Evolutionary conservation across 2,329 filamentous ascomycete genomes (phyloP).

Genomic region (Amylocarpus encephaloides): DNA sequence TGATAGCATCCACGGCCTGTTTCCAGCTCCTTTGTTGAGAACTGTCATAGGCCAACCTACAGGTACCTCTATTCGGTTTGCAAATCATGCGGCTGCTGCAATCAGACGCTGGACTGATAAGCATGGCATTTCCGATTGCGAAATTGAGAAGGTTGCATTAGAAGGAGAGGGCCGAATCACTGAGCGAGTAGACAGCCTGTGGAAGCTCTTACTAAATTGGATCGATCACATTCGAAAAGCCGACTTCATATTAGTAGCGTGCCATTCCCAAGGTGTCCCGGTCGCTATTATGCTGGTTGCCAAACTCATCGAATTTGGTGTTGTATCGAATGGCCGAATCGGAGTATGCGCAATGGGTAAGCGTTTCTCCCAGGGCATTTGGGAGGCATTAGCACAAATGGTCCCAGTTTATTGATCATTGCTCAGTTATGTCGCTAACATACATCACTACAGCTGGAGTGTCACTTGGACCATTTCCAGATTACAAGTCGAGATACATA

Average conservation of each 20-base stretch:
- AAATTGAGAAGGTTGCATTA: slow-evolving; percentile 88
- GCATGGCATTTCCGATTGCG: slow-evolving; percentile 65
- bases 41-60: slow-evolving; percentile 91
- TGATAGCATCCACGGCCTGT: slow-evolving; percentile 78
- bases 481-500: slow-evolving; percentile 84
- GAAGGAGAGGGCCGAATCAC: slow-evolving; percentile 91
- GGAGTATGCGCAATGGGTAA: slow-evolving; percentile 74
- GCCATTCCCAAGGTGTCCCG: slow-evolving; percentile 92
- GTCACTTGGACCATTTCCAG: slow-evolving; percentile 84
- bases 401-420: neutral
- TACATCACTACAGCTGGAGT: slow-evolving; percentile 69
- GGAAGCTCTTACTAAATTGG: slow-evolving; percentile 93
- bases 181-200: slow-evolving; percentile 84
- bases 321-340: slow-evolving; percentile 68
- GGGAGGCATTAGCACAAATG: no score
- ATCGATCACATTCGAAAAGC: slow-evolving; percentile 82
- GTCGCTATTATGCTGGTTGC: slow-evolving; percentile 89
- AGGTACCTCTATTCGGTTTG: slow-evolving; percentile 89
- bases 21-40: slow-evolving; percentile 81
- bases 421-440: slow-evolving; percentile 1
- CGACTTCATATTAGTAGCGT: slow-evolving; percentile 86
- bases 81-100: slow-evolving; percentile 75
- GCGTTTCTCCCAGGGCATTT: slow-evolving; percentile 12
- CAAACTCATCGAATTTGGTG: slow-evolving; percentile 85
- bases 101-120: slow-evolving; percentile 76